These are phyloP conservation scores for Leishmania major DNA, from an alignment of 208 protist species.

Conservation along the genomic window DNA sequence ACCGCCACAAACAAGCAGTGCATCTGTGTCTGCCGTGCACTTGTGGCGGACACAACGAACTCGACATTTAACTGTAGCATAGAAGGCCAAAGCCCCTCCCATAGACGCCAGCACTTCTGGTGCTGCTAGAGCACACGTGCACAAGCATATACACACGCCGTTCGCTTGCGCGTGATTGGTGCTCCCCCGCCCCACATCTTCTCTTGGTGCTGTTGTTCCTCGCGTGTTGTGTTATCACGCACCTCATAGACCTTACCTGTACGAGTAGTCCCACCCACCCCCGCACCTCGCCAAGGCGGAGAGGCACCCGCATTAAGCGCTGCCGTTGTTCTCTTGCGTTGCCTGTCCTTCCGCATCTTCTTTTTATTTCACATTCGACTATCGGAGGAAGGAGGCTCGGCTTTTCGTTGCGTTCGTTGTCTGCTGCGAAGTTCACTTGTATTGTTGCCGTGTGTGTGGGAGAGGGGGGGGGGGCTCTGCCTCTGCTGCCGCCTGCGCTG, in stretches of 20 bases:
- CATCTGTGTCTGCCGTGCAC: not conserved
- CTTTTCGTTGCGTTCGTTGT: no score
- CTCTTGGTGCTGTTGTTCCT: not conserved
- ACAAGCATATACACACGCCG: not conserved
- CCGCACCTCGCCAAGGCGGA: no score
- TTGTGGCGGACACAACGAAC: not conserved
- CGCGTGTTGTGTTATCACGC: not conserved
- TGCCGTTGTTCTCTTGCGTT: not conserved
- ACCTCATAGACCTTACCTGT: slow-evolving; percentile 3
- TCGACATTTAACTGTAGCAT: not conserved
- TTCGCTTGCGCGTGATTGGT: not conserved
- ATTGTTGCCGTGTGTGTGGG: not conserved
- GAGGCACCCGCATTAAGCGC: not conserved
- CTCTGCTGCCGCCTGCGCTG: not conserved
- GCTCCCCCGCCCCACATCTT: not conserved
- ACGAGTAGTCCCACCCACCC: not conserved
- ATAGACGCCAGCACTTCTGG: not conserved
- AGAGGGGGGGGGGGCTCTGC: not conserved
- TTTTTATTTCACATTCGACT: not conserved
- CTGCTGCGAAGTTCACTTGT: not conserved
- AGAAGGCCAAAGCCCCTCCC: not conserved
- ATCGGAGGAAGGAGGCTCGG: no score
- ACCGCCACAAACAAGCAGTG: not conserved
- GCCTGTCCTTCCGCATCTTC: not conserved
- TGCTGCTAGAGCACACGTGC: not conserved